Percentiles rank a stretch among this genome's conserved stretches.
These are phyloP conservation scores for Vaccinium darrowii DNA, from an alignment of 148 eudicot genomes.

Conservation along the genomic window DNA sequence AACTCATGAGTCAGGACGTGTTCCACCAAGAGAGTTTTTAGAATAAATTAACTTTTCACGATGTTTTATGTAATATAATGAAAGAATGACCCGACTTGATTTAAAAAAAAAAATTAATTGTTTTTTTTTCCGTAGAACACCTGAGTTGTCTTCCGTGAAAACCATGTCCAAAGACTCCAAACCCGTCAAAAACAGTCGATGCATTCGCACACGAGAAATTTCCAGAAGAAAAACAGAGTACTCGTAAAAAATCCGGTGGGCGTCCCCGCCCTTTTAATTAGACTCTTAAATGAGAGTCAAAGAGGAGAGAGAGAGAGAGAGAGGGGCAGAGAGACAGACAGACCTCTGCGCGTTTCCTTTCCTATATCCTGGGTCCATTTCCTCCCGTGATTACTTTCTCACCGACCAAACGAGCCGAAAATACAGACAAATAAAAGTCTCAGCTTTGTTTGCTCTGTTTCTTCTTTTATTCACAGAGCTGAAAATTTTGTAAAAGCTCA, in stretches of 20 bases:
- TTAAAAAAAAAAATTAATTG: too few species aligned
- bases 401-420: background rate
- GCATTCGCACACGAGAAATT: background rate
- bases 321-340: background rate
- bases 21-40: too few species aligned
- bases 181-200: background rate
- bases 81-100: too few species aligned
- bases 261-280: background rate
- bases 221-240: background rate
- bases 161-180: background rate
- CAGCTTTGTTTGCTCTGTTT: background rate
- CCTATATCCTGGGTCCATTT: background rate
- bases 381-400: slow-evolving; percentile 8
- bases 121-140: too few species aligned
- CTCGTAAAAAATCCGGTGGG: slow-evolving; percentile 3
- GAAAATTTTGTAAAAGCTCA: background rate
- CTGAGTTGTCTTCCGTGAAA: background rate
- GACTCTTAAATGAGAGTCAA: background rate
- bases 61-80: too few species aligned
- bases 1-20: too few species aligned
- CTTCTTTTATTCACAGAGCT: background rate
- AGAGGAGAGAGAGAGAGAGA: background rate
- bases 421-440: background rate
- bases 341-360: too few species aligned
- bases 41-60: too few species aligned